A percentile compares a stretch with the other conserved stretches of the same genome.
Conservation (phyloP, 2,329 filamentous ascomycete species). For the Fusarium hainanense region DNA sequence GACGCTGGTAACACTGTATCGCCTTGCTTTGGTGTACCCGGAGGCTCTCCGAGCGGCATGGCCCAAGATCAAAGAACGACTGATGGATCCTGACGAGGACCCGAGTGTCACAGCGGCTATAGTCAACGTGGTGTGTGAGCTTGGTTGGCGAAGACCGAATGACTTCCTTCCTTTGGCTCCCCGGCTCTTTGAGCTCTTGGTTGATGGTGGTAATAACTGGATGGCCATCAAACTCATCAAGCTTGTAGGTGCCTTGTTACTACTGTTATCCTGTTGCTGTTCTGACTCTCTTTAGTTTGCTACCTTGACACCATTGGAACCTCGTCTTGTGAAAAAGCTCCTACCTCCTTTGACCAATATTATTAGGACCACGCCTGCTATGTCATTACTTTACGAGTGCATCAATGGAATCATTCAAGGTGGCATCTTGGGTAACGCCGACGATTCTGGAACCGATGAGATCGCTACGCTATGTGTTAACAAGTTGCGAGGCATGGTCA, state of each 20-base stretch:
- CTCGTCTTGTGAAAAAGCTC: slow-evolving; percentile 89
- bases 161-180: slow-evolving; percentile 95
- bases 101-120: slow-evolving; percentile 94
- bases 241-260: slow-evolving; percentile 66
- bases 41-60: slow-evolving; percentile 92
- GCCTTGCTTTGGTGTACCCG: slow-evolving; percentile 94
- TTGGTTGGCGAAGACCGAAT: slow-evolving; percentile 92
- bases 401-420: slow-evolving; percentile 99
- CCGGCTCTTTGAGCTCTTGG: slow-evolving; percentile 89
- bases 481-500: slow-evolving; percentile 93
- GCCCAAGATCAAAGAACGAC: slow-evolving; percentile 95
- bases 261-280: neutral
- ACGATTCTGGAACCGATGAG: slow-evolving; percentile 87
- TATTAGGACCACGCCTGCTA: slow-evolving; percentile 93
- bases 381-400: slow-evolving; percentile 98
- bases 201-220: slow-evolving; percentile 96
- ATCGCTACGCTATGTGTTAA: slow-evolving; percentile 92
- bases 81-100: slow-evolving; percentile 91
- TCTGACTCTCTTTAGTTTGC: slow-evolving; percentile 76
- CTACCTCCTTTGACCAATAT: slow-evolving; percentile 91
- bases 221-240: slow-evolving; percentile 99
- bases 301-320: slow-evolving; percentile 90
- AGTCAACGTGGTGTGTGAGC: slow-evolving; percentile 95
- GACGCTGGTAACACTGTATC: slow-evolving; percentile 92
- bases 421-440: slow-evolving; percentile 86